A percentile compares a stretch with the other conserved stretches of the same genome.
These are phyloP conservation scores for Physcomitrium patens DNA, from an alignment of 225 moss, liverwort and hornwort genomes.

Conservation along the genomic window DNA sequence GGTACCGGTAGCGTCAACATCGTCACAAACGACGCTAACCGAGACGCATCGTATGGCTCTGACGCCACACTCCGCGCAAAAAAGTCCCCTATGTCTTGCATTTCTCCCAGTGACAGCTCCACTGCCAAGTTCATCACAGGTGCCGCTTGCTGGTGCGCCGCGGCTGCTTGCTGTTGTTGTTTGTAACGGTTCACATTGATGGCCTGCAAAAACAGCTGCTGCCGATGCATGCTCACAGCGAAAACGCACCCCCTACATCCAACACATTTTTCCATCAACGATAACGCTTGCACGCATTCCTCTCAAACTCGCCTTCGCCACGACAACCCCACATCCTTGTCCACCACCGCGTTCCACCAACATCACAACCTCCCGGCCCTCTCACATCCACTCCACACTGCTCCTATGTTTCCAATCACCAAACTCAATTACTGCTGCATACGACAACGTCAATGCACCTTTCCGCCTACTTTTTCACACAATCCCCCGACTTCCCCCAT, in stretches of 20 bases:
- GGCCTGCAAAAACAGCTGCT: slow-evolving; percentile 87
- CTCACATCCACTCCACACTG: too few species aligned
- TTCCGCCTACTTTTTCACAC: too few species aligned
- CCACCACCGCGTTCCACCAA: too few species aligned
- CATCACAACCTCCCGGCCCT: too few species aligned
- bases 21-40: slow-evolving; percentile 92
- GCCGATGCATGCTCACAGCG: slow-evolving; percentile 94
- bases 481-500: too few species aligned
- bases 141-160: slow-evolving; percentile 57
- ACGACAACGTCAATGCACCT: too few species aligned
- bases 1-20: slow-evolving; percentile 93
- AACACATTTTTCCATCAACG: slow-evolving; percentile 7
- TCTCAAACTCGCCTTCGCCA: not conserved
- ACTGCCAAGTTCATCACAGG: slow-evolving; percentile 56
- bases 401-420: too few species aligned
- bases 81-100: slow-evolving; percentile 81
- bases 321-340: too few species aligned
- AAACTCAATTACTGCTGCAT: too few species aligned
- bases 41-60: slow-evolving; percentile 97
- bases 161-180: slow-evolving; percentile 73
- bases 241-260: slow-evolving; percentile 82
- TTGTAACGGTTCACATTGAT: slow-evolving; percentile 81
- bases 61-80: slow-evolving; percentile 90
- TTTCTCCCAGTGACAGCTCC: slow-evolving; percentile 70
- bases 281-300: slow-evolving; percentile 22